A percentile compares a stretch with the other conserved stretches of the same genome.
These are phyloP conservation scores for Phialocephala subalpina DNA, from an alignment of 2,329 filamentous ascomycete species.

Conservation along the genomic window DNA sequence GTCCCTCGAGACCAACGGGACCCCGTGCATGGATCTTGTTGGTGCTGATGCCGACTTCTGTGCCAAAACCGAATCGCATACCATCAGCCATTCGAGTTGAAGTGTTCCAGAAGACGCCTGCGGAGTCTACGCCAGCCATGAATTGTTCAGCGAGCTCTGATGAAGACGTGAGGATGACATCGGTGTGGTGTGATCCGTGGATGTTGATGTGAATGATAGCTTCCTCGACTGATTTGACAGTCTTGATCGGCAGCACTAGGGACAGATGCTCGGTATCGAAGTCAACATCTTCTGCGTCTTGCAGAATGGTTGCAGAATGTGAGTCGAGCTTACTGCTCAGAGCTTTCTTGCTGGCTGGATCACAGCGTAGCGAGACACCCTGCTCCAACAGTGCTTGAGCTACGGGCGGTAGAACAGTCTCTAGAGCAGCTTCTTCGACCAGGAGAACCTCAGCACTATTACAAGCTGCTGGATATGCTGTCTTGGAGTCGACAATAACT, in stretches of 20 bases:
- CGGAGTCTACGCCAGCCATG: conserved; percentile 85
- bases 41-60: conserved; percentile 97
- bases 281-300: conserved; percentile 74
- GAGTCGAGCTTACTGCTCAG: conserved; percentile 58
- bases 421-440: conserved; percentile 76
- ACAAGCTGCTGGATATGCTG: conserved; percentile 93
- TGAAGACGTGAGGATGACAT: conserved; percentile 82
- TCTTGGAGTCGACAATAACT: conserved; percentile 91
- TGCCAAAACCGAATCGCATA: conserved; percentile 97
- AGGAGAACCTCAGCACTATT: conserved; percentile 94
- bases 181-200: conserved; percentile 94
- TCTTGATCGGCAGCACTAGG: conserved; percentile 84
- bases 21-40: conserved; percentile 98
- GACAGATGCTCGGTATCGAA: conserved; percentile 91
- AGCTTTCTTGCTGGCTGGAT: conserved; percentile 70
- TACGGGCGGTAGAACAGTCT: conserved; percentile 72
- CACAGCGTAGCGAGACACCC: conserved; percentile 86
- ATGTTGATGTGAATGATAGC: conserved; percentile 90
- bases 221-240: conserved; percentile 70
- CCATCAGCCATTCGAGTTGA: conserved; percentile 95
- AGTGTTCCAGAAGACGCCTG: conserved; percentile 96
- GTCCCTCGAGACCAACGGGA: conserved; percentile 90
- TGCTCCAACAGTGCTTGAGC: conserved; percentile 77
- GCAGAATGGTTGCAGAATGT: conserved; percentile 57
- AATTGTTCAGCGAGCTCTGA: conserved; percentile 77